These are phyloP conservation scores for Sclerotinia nivalis DNA, from an alignment of 2,329 filamentous ascomycete genomes.

Conservation along the genomic window DNA sequence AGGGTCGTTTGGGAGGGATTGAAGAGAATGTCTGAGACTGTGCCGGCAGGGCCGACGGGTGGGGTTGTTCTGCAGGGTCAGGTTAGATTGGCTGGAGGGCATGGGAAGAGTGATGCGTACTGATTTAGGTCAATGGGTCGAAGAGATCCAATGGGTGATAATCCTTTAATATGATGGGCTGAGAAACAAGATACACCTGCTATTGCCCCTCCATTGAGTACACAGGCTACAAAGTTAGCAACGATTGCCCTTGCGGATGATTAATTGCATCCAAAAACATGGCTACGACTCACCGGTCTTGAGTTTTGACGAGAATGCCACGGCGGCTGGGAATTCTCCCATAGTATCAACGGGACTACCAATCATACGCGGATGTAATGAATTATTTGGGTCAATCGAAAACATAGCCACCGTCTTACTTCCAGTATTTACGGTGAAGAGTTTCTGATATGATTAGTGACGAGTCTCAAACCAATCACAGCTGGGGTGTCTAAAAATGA, in stretches of 20 bases:
- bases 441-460: constrained; percentile 42
- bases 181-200: constrained; percentile 49
- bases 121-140: constrained; percentile 46
- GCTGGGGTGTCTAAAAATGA: neutral
- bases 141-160: constrained; percentile 48
- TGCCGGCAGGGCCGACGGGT: constrained; percentile 57
- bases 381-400: constrained; percentile 45
- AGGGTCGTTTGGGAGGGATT: constrained; percentile 53
- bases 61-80: constrained; percentile 50
- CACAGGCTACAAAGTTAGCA: constrained; percentile 44
- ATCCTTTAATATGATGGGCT: constrained; percentile 43
- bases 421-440: constrained; percentile 58
- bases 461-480: neutral
- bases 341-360: constrained; percentile 48
- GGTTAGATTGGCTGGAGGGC: constrained; percentile 3
- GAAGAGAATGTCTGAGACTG: constrained; percentile 61
- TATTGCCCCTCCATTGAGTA: constrained; percentile 47
- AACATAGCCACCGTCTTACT: constrained; percentile 55
- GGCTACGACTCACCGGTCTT: constrained; percentile 34
- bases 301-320: constrained; percentile 49
- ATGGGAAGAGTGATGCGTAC: constrained; percentile 1
- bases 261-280: neutral
- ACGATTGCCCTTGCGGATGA: neutral
- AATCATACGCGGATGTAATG: constrained; percentile 48
- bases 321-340: constrained; percentile 54